A percentile compares a stretch with the other conserved stretches of the same genome.
phyloP scores from a whole-genome alignment of 345 rosid species.

The Pistacia vera region DNA sequence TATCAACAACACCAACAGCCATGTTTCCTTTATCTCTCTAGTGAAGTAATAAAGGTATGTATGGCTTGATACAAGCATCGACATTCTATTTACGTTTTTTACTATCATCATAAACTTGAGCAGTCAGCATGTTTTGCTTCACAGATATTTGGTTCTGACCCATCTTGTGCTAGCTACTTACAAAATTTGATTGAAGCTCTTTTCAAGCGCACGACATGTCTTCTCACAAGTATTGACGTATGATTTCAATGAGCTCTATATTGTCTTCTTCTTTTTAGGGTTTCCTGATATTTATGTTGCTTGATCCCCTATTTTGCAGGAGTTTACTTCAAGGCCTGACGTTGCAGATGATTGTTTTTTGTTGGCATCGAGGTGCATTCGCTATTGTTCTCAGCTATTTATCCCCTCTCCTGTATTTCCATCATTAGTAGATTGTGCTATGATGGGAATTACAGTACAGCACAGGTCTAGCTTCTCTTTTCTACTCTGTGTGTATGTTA shows the following conservation, averaged over 20 bases:
- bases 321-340: constrained; percentile 91
- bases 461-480: constrained; percentile 67
- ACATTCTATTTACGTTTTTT: neutral
- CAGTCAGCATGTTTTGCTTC: constrained; percentile 22
- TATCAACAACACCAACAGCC: constrained; percentile 97
- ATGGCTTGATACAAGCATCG: constrained; percentile 7
- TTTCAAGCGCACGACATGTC: constrained; percentile 75
- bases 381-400: constrained; percentile 89
- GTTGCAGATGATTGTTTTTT: constrained; percentile 96
- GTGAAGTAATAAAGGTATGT: constrained; percentile 97
- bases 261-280: constrained; percentile 17
- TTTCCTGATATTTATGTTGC: constrained; percentile 1
- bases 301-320: constrained; percentile 53
- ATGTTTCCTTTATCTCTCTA: constrained; percentile 96
- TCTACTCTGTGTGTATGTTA: constrained; percentile 8
- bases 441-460: constrained; percentile 89
- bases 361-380: constrained; percentile 95
- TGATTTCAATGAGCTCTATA: constrained; percentile 16
- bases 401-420: constrained; percentile 82
- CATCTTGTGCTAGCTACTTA: constrained; percentile 80
- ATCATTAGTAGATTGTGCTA: constrained; percentile 74
- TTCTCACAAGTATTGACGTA: constrained; percentile 87
- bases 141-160: constrained; percentile 98
- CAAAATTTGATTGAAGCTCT: constrained; percentile 89
- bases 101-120: constrained; percentile 10